Percentiles rank a stretch among this genome's conserved stretches.
Conservation (phyloP, 2,329 filamentous ascomycete species). For the Colletotrichum chrysophilum region DNA sequence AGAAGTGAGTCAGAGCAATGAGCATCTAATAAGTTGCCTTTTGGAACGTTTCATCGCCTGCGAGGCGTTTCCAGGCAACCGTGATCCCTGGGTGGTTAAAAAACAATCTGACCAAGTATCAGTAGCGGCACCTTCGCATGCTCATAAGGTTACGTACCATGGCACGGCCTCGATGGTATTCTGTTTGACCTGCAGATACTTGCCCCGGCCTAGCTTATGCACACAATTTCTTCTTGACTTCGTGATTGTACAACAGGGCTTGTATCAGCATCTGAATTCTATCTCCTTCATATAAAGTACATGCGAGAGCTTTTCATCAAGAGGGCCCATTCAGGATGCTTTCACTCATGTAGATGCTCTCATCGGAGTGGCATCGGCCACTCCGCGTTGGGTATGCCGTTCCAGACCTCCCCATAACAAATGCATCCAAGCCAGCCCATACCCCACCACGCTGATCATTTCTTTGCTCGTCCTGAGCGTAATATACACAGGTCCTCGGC, state of each 20-base stretch:
- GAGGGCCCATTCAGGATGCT: not conserved
- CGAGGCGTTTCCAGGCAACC: not conserved
- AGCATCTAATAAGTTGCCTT: not conserved
- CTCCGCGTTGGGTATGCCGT: slow-evolving; percentile 10
- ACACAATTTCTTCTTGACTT: not conserved
- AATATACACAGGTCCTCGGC: slow-evolving; percentile 21
- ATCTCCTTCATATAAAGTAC: slow-evolving; percentile 26
- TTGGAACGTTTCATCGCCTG: not conserved
- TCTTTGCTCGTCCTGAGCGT: slow-evolving; percentile 16
- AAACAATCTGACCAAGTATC: not conserved
- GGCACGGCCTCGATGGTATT: not conserved
- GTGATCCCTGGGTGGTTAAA: not conserved
- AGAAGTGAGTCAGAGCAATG: not conserved
- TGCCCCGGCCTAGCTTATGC: not conserved
- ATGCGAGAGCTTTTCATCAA: slow-evolving; percentile 16
- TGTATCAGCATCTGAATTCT: slow-evolving; percentile 18
- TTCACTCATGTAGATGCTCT: slow-evolving; percentile 8
- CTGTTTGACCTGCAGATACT: not conserved
- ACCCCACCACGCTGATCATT: slow-evolving; percentile 14
- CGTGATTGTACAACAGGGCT: not conserved
- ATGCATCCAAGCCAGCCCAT: slow-evolving; percentile 15
- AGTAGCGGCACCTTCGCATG: not conserved
- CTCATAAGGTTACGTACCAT: not conserved
- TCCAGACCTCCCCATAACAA: slow-evolving; percentile 14
- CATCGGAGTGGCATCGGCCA: not conserved